Evolutionary conservation across 352 stramenopile species (phyloP).

Genomic region (Globisporangium splendens): DNA sequence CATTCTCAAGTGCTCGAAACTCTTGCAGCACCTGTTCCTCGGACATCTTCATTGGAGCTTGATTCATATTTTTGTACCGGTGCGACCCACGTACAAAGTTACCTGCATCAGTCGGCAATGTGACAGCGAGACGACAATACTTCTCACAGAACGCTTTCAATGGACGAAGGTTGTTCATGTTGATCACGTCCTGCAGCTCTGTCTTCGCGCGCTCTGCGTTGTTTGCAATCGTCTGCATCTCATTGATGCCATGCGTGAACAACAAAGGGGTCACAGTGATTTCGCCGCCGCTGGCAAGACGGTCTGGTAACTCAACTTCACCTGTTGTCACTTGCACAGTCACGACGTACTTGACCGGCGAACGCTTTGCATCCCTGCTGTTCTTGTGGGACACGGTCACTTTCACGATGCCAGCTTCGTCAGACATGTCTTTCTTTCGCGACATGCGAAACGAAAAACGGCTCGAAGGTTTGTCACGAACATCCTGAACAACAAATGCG

Average conservation of each 20-base stretch:
- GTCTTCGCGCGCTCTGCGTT: slow-evolving; percentile 87
- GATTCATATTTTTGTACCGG: slow-evolving; percentile 57
- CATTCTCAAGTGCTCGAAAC: slow-evolving; percentile 55
- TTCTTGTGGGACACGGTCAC: slow-evolving; percentile 68
- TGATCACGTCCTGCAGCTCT: slow-evolving; percentile 87
- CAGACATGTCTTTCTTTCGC: slow-evolving; percentile 66
- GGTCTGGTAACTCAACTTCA: slow-evolving; percentile 73
- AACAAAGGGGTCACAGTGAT: slow-evolving; percentile 80
- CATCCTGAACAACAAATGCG: slow-evolving; percentile 83
- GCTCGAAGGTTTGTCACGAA: slow-evolving; percentile 80
- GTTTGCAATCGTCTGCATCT: slow-evolving; percentile 94
- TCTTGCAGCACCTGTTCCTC: slow-evolving; percentile 73
- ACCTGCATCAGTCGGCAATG: slow-evolving; percentile 39
- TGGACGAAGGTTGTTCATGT: slow-evolving; percentile 80
- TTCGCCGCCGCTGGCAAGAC: slow-evolving; percentile 61
- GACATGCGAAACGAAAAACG: slow-evolving; percentile 89
- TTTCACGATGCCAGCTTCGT: slow-evolving; percentile 78
- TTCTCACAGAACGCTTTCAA: slow-evolving; percentile 82
- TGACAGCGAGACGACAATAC: slow-evolving; percentile 63
- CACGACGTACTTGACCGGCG: slow-evolving; percentile 79
- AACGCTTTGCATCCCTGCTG: slow-evolving; percentile 41
- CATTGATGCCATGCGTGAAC: slow-evolving; percentile 93
- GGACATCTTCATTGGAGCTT: slow-evolving; percentile 48
- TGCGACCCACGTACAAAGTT: slow-evolving; percentile 23
- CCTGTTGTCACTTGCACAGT: slow-evolving; percentile 75